Evolutionary conservation across 345 rosid genomes (phyloP).

Genomic region (Eucalyptus erythrocorys): DNA sequence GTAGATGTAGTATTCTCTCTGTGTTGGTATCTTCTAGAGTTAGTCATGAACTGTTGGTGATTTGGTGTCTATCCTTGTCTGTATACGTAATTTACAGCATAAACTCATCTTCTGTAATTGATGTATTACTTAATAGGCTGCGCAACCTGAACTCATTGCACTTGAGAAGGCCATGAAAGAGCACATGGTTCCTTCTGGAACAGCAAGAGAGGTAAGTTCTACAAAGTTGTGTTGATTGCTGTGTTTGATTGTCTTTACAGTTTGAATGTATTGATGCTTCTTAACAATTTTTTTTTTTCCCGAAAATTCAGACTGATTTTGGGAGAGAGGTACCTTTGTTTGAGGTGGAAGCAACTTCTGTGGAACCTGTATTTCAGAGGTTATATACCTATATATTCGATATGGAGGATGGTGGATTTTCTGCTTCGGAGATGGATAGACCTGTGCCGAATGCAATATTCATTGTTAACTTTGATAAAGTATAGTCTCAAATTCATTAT

Average conservation of each 20-base stretch:
- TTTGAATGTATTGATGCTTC: not conserved
- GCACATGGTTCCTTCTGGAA: conserved; percentile 78
- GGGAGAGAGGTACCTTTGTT: conserved; percentile 88
- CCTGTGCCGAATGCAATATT: conserved; percentile 87
- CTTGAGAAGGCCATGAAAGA: conserved; percentile 81
- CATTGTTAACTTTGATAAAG: conserved; percentile 94
- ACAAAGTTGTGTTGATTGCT: not conserved
- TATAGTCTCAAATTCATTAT: conserved; percentile 9
- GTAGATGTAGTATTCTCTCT: not conserved
- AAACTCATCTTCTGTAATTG: not conserved
- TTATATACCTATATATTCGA: conserved; percentile 80
- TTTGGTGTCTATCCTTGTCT: not conserved
- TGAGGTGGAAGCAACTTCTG: conserved; percentile 83
- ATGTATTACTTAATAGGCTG: conserved; percentile 35
- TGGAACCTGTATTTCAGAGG: conserved; percentile 67
- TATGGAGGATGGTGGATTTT: conserved; percentile 32
- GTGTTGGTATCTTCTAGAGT: not conserved
- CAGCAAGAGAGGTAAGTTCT: conserved; percentile 70
- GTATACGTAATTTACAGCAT: not conserved
- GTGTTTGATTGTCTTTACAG: not conserved
- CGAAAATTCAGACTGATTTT: conserved; percentile 47
- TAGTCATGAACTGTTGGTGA: not conserved
- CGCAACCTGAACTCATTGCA: conserved; percentile 78
- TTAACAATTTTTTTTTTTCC: not conserved
- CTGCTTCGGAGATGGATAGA: conserved; percentile 48